phyloP scores from a whole-genome alignment of 257 asterid species.

The Solanum tarapatanum region DNA sequence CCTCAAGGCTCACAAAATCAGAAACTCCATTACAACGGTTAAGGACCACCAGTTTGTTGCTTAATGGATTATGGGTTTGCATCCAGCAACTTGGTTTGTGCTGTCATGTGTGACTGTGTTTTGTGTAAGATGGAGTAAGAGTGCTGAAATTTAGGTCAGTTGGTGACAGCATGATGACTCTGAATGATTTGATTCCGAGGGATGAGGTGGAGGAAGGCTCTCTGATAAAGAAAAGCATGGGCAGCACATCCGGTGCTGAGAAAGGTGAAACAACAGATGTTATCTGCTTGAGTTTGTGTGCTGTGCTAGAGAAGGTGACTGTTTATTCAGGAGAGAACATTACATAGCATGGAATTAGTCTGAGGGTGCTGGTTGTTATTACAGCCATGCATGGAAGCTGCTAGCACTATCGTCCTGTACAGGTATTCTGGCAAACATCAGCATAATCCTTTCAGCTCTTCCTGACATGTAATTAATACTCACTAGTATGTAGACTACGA shows the following conservation, averaged over 20 bases:
- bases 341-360: constrained; percentile 23
- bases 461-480: constrained; percentile 31
- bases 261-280: constrained; percentile 19
- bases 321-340: constrained; percentile 10
- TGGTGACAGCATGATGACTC: constrained; percentile 12
- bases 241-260: constrained; percentile 31
- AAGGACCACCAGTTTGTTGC: constrained; percentile 3
- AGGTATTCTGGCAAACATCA: constrained; percentile 19
- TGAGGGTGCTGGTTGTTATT: constrained; percentile 13
- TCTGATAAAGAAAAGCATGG: constrained; percentile 19
- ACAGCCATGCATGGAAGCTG: constrained; percentile 11
- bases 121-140: constrained; percentile 26
- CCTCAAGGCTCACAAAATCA: constrained; percentile 61
- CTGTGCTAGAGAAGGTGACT: background rate
- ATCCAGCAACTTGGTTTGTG: constrained; percentile 49
- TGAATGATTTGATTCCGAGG: constrained; percentile 18
- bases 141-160: constrained; percentile 18
- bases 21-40: constrained; percentile 72
- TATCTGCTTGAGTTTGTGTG: constrained; percentile 11
- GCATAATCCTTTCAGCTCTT: constrained; percentile 24
- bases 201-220: constrained; percentile 8
- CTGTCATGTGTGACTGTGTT: constrained; percentile 29
- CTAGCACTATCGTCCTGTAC: constrained; percentile 14
- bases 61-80: constrained; percentile 25
- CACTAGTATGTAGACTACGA: background rate